Conservation (phyloP, 805 yeast species). For the Lipomyces starkeyi region DNA sequence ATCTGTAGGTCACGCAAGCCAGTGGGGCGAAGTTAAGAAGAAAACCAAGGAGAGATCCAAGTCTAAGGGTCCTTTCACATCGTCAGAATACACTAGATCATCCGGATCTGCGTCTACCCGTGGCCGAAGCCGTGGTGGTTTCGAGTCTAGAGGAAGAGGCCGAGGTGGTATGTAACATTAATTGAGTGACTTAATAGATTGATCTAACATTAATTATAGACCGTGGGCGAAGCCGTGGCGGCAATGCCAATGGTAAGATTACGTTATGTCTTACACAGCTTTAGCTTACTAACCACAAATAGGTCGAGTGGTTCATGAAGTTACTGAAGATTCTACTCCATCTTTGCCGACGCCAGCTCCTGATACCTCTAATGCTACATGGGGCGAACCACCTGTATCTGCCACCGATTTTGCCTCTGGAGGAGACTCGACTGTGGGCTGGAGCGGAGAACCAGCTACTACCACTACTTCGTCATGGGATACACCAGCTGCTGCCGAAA, state of each 20-base stretch:
- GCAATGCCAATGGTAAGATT: slow-evolving; percentile 21
- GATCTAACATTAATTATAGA: slow-evolving; percentile 14
- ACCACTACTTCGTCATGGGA: slow-evolving; percentile 2
- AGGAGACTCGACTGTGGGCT: neutral
- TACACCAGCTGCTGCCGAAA: slow-evolving; percentile 11
- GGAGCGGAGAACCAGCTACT: neutral
- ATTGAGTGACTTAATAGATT: neutral
- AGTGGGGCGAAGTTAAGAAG: slow-evolving; percentile 92
- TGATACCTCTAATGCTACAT: neutral
- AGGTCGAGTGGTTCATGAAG: slow-evolving; percentile 10
- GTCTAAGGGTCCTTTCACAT: slow-evolving; percentile 34
- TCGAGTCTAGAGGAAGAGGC: slow-evolving; percentile 33
- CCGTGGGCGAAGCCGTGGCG: slow-evolving; percentile 39
- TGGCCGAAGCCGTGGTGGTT: slow-evolving; percentile 36
- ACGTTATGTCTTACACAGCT: neutral
- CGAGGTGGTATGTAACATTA: slow-evolving; percentile 25
- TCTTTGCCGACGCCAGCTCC: neutral
- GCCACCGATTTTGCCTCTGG: neutral
- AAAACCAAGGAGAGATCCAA: slow-evolving; percentile 46
- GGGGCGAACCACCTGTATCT: neutral
- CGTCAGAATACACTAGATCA: slow-evolving; percentile 18
- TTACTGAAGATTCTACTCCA: slow-evolving; percentile 12
- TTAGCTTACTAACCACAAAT: neutral
- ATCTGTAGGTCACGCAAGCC: slow-evolving; percentile 66
- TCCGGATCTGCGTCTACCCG: slow-evolving; percentile 24